A percentile compares a stretch with the other conserved stretches of the same genome.
These are phyloP conservation scores for Xylariaceae sp. DNA, from an alignment of 2,329 filamentous ascomycete species.

Conservation along the genomic window DNA sequence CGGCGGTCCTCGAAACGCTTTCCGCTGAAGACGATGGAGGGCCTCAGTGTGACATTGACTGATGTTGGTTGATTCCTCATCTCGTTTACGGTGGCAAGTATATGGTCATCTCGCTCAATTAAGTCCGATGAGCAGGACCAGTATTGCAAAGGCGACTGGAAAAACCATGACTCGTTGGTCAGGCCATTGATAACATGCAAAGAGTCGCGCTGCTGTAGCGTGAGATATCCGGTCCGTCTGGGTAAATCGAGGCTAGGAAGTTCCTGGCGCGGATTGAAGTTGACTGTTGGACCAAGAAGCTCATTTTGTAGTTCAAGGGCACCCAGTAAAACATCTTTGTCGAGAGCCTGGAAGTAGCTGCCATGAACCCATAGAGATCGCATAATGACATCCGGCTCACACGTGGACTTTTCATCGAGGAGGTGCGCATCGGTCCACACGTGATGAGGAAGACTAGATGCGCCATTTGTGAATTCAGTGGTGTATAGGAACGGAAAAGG, in stretches of 20 bases:
- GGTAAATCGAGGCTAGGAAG: slow-evolving; percentile 27
- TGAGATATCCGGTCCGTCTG: slow-evolving; percentile 35
- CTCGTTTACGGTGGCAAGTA: slow-evolving; percentile 65
- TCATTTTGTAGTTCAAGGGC: slow-evolving; percentile 66
- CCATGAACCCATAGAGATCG: slow-evolving; percentile 78
- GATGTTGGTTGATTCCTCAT: slow-evolving; percentile 57
- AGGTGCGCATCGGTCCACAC: slow-evolving; percentile 73
- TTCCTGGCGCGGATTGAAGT: slow-evolving; percentile 47
- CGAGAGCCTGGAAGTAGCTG: slow-evolving; percentile 71
- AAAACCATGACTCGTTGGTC: slow-evolving; percentile 64
- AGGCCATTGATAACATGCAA: slow-evolving; percentile 56
- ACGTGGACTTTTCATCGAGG: slow-evolving; percentile 46
- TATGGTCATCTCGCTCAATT: slow-evolving; percentile 56
- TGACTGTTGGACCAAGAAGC: slow-evolving; percentile 56
- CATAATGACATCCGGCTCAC: slow-evolving; percentile 68
- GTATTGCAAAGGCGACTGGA: slow-evolving; percentile 77
- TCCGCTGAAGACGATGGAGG: slow-evolving; percentile 78
- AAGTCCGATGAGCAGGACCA: slow-evolving; percentile 62
- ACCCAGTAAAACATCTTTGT: slow-evolving; percentile 57
- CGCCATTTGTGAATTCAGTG: slow-evolving; percentile 64
- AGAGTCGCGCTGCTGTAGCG: slow-evolving; percentile 45
- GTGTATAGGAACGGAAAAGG: slow-evolving; percentile 71
- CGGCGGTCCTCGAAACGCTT: slow-evolving; percentile 65
- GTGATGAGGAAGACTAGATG: slow-evolving; percentile 69
- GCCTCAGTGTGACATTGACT: slow-evolving; percentile 68